Percentiles rank a stretch among this genome's conserved stretches.
Evolutionary conservation across 306 rosid genomes (phyloP).

Genomic region (Trifolium dubium): DNA sequence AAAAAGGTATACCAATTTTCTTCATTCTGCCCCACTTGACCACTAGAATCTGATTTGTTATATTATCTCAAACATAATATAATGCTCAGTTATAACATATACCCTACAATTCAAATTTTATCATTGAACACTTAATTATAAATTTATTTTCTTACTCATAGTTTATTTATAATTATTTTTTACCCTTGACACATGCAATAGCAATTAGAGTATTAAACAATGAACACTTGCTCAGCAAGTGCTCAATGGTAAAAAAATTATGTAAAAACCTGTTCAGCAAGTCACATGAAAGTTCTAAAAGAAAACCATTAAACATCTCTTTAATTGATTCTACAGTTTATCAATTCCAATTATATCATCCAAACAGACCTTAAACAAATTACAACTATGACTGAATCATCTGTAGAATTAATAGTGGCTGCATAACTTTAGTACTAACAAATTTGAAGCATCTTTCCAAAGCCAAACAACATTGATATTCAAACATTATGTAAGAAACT

Average conservation of each 20-base stretch:
- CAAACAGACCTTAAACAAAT: conserved; percentile 5
- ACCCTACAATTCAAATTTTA: neutral
- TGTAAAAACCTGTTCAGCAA: neutral
- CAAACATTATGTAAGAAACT: neutral
- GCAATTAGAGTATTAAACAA: neutral
- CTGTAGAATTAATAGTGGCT: conserved; percentile 14
- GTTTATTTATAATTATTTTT: neutral
- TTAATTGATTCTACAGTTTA: neutral
- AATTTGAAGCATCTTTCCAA: conserved; percentile 26
- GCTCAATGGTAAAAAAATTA: neutral
- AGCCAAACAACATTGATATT: conserved; percentile 15
- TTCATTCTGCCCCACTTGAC: conserved; percentile 35
- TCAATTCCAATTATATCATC: conserved; percentile 16
- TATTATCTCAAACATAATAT: neutral
- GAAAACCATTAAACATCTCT: neutral
- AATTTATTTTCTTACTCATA: neutral
- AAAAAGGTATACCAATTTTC: conserved; percentile 32
- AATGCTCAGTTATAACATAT: conserved; percentile 5
- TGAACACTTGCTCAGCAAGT: conserved; percentile 7
- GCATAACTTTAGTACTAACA: conserved; percentile 14
- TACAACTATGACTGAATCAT: conserved; percentile 3
- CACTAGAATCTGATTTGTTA: neutral
- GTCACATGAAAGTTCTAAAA: conserved; percentile 6
- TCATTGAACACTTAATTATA: neutral
- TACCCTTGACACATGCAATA: neutral